Evolutionary conservation across 176 grass and related monocot genomes (phyloP), one percentile per base, ranked within the genome.

Genomic region (Bonia amplexicaulis): DNA sequence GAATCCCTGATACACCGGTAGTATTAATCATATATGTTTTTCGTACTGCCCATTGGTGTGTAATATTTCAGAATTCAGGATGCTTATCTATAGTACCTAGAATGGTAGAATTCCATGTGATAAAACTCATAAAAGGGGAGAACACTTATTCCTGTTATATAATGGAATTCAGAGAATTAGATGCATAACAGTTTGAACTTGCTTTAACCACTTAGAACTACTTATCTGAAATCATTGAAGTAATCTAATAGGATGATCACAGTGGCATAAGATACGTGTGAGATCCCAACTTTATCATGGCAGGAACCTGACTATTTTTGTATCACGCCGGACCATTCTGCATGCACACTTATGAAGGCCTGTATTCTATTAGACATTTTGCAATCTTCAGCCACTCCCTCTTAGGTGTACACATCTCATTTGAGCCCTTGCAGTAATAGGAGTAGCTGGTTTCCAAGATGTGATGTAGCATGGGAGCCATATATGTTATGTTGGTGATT

Each of bases 81-180:
- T 49, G 20, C 27, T 60, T 74, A 7, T 25, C 3, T 80, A 22
- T 60, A 61, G 6, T 22, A 58, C 37, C 37, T 74, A 47, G 62
- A 73, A 73, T 80, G 26, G 59, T 74, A 42, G 16, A 86, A 80
- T 80, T 77, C 55, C 22, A n/a, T 87, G 27, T 67, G 35, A 63
- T 54, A 54, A 33, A 33, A 33, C 31, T 33, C 31, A 33, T 33
- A 33, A 40, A 27, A 88, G 46, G 68, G 42, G 19, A 44, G 7
- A 77, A 62, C 27, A 40, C 1, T 2, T 46, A 48, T 14, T 33
- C 48, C n/a, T 76, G 26, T 22, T 27, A 74, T 81, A 84, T 66
- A 31, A 57, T 15, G 5, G 62, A 29, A 27, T 54, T 45, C 12
- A 60, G 17, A 80, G 44, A 71, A 70, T 41, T 45, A 55, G 27